phyloP scores from a whole-genome alignment of 2,329 filamentous ascomycete genomes.

The Cladosporium halotolerans region DNA sequence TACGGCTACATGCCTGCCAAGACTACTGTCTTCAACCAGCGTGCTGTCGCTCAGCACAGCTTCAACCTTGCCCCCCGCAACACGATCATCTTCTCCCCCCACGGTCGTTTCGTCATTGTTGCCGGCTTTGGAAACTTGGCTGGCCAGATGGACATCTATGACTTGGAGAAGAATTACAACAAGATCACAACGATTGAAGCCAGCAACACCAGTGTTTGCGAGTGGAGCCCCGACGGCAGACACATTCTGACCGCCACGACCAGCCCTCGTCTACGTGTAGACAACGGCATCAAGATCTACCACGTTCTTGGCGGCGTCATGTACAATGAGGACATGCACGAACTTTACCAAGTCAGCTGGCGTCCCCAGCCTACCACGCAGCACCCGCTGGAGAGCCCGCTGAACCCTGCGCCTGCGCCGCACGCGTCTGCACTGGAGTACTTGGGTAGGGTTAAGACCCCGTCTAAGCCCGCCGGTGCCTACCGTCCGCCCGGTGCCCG shows the following conservation, averaged over 20 bases:
- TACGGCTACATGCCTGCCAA: conserved; percentile 99
- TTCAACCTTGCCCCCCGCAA: conserved; percentile 87
- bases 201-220: conserved; percentile 90
- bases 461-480: conserved; percentile 92
- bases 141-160: conserved; percentile 96
- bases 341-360: conserved; percentile 86
- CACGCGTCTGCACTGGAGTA: conserved; percentile 79
- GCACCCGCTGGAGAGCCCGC: conserved; percentile 54
- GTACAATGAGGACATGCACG: conserved; percentile 92
- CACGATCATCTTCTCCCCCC: conserved; percentile 90
- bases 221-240: conserved; percentile 94
- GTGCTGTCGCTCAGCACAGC: conserved; percentile 72
- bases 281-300: conserved; percentile 95
- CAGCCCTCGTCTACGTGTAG: conserved; percentile 86
- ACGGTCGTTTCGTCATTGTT: conserved; percentile 85
- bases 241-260: conserved; percentile 98
- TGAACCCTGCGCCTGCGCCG: conserved; percentile 66
- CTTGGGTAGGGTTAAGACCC: conserved; percentile 81
- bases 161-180: conserved; percentile 85
- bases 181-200: conserved; percentile 94
- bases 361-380: conserved; percentile 63
- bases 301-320: conserved; percentile 82
- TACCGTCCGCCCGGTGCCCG: conserved; percentile 93
- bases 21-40: conserved; percentile 93
- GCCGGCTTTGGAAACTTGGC: conserved; percentile 96